Evolutionary conservation across 2,329 filamentous ascomycete genomes (phyloP).

Genomic region (Coleophoma eucalyptorum): DNA sequence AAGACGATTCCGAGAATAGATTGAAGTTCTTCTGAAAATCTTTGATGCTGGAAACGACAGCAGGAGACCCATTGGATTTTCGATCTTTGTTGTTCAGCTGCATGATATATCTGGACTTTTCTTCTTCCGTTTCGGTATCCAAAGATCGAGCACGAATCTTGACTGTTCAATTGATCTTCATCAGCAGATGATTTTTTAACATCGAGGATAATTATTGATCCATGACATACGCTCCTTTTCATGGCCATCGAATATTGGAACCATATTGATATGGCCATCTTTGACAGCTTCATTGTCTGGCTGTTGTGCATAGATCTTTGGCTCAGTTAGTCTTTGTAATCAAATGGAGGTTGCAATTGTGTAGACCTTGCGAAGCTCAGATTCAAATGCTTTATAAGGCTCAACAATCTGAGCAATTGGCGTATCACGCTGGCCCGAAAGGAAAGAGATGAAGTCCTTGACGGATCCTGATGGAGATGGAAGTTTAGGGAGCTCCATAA

Average conservation of each 20-base stretch:
- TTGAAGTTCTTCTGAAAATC: slow-evolving; percentile 78
- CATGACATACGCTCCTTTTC: slow-evolving; percentile 33
- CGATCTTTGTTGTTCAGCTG: slow-evolving; percentile 57
- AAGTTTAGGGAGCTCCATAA: slow-evolving; percentile 19
- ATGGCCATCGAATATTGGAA: slow-evolving; percentile 60
- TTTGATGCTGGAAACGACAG: slow-evolving; percentile 61
- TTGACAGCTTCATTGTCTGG: slow-evolving; percentile 53
- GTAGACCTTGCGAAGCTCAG: slow-evolving; percentile 54
- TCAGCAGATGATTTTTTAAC: background rate
- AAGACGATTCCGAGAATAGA: slow-evolving; percentile 75
- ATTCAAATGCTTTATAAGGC: slow-evolving; percentile 67
- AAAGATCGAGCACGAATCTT: slow-evolving; percentile 60
- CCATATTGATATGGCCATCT: slow-evolving; percentile 56
- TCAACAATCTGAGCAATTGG: slow-evolving; percentile 55
- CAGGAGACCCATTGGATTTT: slow-evolving; percentile 57
- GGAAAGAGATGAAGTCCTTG: slow-evolving; percentile 37
- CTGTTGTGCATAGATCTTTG: slow-evolving; percentile 56
- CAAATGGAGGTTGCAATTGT: background rate
- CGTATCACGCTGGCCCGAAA: slow-evolving; percentile 48
- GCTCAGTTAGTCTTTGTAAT: background rate
- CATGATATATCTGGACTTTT: slow-evolving; percentile 69
- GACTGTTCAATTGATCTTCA: slow-evolving; percentile 29
- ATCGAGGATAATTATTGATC: background rate
- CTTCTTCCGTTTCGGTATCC: slow-evolving; percentile 50
- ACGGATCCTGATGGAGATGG: slow-evolving; percentile 15